Evolutionary conservation across 2,329 filamentous ascomycete genomes (phyloP), one percentile per base, ranked within the genome.

Genomic region (Metarhizium guizhouense): DNA sequence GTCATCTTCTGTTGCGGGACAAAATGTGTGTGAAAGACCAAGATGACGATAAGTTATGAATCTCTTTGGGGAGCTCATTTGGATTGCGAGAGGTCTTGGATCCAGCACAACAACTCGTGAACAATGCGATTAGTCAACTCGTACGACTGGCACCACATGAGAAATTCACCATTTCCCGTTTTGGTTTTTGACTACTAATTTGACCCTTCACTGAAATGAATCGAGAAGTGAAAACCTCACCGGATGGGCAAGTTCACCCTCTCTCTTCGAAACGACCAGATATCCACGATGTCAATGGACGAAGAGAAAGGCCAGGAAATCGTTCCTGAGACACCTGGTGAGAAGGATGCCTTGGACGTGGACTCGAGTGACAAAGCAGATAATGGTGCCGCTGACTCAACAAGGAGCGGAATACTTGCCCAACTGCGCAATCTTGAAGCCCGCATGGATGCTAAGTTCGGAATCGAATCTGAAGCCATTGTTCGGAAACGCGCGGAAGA

Each of bases 381-480:
- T 38, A 30, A 38, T 3, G 38, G 16, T 6, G 16, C 6, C 13
- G 14, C 18, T 4, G 38, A 14, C 10, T 6, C 48, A 29, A 45
- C 52, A 38, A 25, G 51, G 13, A n/a, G 10, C 64, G 65, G 65
- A 10, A 58, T 73, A 50, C 62, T 76, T 40, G 69, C 61, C 29
- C 66, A 57, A 32, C 59, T 76, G n/a, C 74, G 73, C 51, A 60
- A 65, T 50, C 69, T 72, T 54, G 77, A 80, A 57, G 66, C 65
- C 14, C 64, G 68, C 11, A 64, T 79, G 62, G 77, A 80, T 62
- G 63, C 62, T 48, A 74, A 70, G 59, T 63, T 80, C 45, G 77
- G 77, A 18, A 68, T 80, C 55, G 78, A 80, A 64, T 71, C 75
- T 2, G 66, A 77, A 51, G 75, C 73, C 47, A 72, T 78, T 49